phyloP scores from a whole-genome alignment of 371 early-diverging fungal species.

The Gilbertella persicaria region DNA sequence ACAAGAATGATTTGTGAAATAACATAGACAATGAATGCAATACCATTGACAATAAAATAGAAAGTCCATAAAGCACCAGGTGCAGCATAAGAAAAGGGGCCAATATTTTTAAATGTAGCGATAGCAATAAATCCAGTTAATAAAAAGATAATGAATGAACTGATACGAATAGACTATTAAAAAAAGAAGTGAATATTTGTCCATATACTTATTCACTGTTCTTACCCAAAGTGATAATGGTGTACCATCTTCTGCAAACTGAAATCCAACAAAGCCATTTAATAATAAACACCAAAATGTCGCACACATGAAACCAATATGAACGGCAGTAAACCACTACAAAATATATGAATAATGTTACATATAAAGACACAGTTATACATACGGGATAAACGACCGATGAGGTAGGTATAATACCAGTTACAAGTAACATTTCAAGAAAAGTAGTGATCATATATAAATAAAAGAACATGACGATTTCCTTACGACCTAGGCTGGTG shows the following conservation, averaged over 20 bases:
- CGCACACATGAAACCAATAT: slow-evolving; percentile 80
- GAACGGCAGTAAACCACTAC: slow-evolving; percentile 87
- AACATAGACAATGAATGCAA: slow-evolving; percentile 83
- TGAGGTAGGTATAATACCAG: slow-evolving; percentile 89
- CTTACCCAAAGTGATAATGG: slow-evolving; percentile 85
- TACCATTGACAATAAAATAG: slow-evolving; percentile 85
- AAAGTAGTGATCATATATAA: slow-evolving; percentile 84
- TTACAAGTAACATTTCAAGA: slow-evolving; percentile 85
- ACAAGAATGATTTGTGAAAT: slow-evolving; percentile 92
- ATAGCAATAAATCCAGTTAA: slow-evolving; percentile 79
- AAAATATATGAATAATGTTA: neutral
- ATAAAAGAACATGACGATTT: slow-evolving; percentile 97
- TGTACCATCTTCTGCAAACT: slow-evolving; percentile 97
- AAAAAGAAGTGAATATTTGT: neutral
- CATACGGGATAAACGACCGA: slow-evolving; percentile 81
- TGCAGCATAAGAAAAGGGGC: slow-evolving; percentile 59
- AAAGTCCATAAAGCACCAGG: slow-evolving; percentile 87
- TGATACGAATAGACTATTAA: slow-evolving; percentile 79
- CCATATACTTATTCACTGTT: slow-evolving; percentile 5
- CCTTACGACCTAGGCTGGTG: slow-evolving; percentile 79
- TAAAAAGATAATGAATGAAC: slow-evolving; percentile 76
- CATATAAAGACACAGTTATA: slow-evolving; percentile 4
- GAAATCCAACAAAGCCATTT: slow-evolving; percentile 96
- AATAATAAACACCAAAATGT: slow-evolving; percentile 90
- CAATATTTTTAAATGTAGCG: slow-evolving; percentile 75